These are phyloP conservation scores for Microthlaspi erraticum DNA, from an alignment of 345 rosid genomes.

Conservation along the genomic window DNA sequence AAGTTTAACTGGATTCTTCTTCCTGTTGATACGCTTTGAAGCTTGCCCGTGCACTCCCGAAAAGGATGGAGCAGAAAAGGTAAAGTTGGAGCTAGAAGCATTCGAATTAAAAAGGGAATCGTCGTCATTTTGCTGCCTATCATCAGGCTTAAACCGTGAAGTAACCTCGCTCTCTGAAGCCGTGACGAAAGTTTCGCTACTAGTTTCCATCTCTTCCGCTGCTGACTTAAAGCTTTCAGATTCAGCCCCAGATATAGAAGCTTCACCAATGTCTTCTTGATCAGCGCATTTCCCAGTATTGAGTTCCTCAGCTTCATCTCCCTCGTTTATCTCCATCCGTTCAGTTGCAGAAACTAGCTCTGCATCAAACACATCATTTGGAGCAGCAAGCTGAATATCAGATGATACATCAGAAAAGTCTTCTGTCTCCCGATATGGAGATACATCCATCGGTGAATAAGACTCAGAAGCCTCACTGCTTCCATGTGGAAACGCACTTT, in stretches of 20 bases:
- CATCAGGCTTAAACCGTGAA: constrained; percentile 55
- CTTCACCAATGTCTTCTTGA: constrained; percentile 54
- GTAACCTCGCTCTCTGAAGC: constrained; percentile 71
- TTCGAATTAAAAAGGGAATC: constrained; percentile 48
- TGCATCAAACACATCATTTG: constrained; percentile 57
- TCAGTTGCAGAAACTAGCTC: constrained; percentile 65
- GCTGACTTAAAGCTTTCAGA: constrained; percentile 93
- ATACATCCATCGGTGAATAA: constrained; percentile 86
- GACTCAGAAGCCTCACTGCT: constrained; percentile 62
- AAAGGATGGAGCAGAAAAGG: constrained; percentile 67
- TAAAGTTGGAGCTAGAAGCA: constrained; percentile 62
- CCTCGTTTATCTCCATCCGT: constrained; percentile 66
- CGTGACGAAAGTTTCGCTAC: constrained; percentile 50
- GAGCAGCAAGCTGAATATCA: constrained; percentile 46
- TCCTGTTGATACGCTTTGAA: constrained; percentile 53
- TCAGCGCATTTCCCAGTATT: constrained; percentile 44
- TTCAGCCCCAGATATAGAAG: constrained; percentile 68
- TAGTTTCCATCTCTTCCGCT: constrained; percentile 72
- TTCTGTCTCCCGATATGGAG: constrained; percentile 65
- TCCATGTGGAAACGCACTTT: constrained; percentile 50
- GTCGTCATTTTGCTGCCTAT: constrained; percentile 56
- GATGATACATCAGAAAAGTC: constrained; percentile 60
- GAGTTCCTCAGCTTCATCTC: constrained; percentile 44
- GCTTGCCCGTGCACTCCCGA: constrained; percentile 56
- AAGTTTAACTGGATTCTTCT: constrained; percentile 53